Evolutionary conservation across 164 flowering plant genomes (phyloP), one percentile per base, ranked within the genome.

Genomic region (Berberis thunbergii): DNA sequence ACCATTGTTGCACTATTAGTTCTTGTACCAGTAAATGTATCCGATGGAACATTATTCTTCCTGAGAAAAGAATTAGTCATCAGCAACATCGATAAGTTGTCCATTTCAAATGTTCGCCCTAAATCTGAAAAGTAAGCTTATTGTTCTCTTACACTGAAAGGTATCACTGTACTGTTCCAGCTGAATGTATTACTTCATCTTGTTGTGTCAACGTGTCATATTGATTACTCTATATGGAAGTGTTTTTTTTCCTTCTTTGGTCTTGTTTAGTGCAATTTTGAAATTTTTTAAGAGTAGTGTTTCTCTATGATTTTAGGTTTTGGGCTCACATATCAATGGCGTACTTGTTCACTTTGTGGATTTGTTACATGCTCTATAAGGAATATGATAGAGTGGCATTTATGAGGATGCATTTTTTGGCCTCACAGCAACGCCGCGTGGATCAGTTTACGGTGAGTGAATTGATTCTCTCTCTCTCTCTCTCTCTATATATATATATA

Each of bases 31-130:
- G 85, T 91, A 73, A 95, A 95, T 78, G 75, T 81, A 60, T 84
- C 91, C 4, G 84, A 83, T 60, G 90, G 93, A 43, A 80, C 89
- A 48, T 70, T 91, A 57, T 79, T 76, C 67, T 84, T 85, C 64
- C 75, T 89, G 38, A 77, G 75, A 68, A 83, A 76, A 45, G 90
- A 91, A 52, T 58, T 91, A 74, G 94, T 87, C 53, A 65, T 78
- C 64, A 91, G 85, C 58, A 74, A 91, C 67, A 91, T 91, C 67
- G 97, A 95, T 77, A 91, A 91, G 80, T 91, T 95, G 57, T 95
- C 99, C 7, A 89, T 95, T 79, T 95, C 99, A 63, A 95, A 95
- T 78, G 84, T 95, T 70, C 74, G 67, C 13, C 84, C 96, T 45
- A 45, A 73, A 74, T 95, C 99, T 41, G 54, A 70, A 66, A 84